phyloP scores from a whole-genome alignment of 352 stramenopile species.

The Pythium utonaiense region DNA sequence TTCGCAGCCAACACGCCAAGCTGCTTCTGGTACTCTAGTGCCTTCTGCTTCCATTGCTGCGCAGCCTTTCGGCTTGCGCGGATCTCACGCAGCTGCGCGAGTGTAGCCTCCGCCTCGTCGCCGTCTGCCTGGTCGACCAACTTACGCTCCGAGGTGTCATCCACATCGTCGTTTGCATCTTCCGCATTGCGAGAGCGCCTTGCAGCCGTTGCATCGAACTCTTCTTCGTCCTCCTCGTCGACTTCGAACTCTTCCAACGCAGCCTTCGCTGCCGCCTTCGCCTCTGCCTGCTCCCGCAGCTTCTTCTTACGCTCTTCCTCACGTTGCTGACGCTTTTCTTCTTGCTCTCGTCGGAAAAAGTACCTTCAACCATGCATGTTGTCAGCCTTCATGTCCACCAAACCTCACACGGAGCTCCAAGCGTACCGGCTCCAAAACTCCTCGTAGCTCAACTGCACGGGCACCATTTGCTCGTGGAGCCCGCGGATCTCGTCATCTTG shows the following conservation, averaged over 20 bases:
- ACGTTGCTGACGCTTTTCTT: constrained; percentile 26
- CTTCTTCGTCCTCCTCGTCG: constrained; percentile 38
- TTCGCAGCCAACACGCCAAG: constrained; percentile 36
- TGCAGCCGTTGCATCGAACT: constrained; percentile 28
- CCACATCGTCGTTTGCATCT: constrained; percentile 12
- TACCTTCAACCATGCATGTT: constrained; percentile 24
- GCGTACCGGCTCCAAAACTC: constrained; percentile 80
- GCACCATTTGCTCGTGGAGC: constrained; percentile 70
- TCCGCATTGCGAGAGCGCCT: constrained; percentile 3
- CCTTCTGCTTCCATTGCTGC: constrained; percentile 71
- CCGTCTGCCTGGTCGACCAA: constrained; percentile 21
- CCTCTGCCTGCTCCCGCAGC: constrained; percentile 32
- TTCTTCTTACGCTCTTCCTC: constrained; percentile 35
- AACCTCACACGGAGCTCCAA: not conserved
- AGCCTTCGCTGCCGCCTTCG: constrained; percentile 15
- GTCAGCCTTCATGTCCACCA: not conserved
- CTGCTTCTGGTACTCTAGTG: constrained; percentile 54
- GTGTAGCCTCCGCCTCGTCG: constrained; percentile 38
- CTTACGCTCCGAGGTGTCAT: constrained; percentile 21
- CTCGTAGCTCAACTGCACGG: constrained; percentile 69
- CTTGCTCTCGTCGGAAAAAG: constrained; percentile 70
- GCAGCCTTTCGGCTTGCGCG: constrained; percentile 43
- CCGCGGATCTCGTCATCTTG: constrained; percentile 46
- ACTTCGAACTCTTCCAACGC: constrained; percentile 30
- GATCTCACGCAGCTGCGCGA: constrained; percentile 31